Conservation (phyloP, 805 yeast genomes). For the Sungouiozyma intestinalis region DNA sequence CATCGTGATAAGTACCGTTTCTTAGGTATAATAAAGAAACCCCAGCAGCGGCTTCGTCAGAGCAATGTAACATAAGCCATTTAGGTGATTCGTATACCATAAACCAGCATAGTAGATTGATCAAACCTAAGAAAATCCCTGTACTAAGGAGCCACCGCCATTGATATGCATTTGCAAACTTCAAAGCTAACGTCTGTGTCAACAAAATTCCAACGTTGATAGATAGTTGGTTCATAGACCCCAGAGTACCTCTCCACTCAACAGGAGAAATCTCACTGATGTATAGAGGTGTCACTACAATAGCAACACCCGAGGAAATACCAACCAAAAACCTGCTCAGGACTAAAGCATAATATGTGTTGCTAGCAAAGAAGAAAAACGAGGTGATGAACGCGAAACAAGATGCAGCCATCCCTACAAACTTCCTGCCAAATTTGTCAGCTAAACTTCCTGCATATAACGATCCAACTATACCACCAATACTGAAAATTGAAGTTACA, state of each 20-base stretch:
- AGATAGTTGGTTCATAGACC: slow-evolving; percentile 82
- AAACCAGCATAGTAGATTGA: slow-evolving; percentile 36
- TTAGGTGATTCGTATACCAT: slow-evolving; percentile 68
- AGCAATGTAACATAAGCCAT: slow-evolving; percentile 44
- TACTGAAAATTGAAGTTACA: slow-evolving; percentile 65
- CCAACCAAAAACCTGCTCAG: slow-evolving; percentile 75
- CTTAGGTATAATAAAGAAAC: slow-evolving; percentile 29
- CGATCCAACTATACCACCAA: slow-evolving; percentile 79
- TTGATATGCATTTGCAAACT: slow-evolving; percentile 48
- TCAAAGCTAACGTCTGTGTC: slow-evolving; percentile 66
- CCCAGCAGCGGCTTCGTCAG: slow-evolving; percentile 30
- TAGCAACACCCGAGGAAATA: slow-evolving; percentile 74
- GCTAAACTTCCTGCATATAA: slow-evolving; percentile 55
- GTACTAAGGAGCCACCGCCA: slow-evolving; percentile 69
- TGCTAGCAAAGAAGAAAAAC: slow-evolving; percentile 42
- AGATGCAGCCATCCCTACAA: slow-evolving; percentile 42
- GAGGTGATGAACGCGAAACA: slow-evolving; percentile 51
- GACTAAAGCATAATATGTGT: slow-evolving; percentile 34
- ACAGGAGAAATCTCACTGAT: slow-evolving; percentile 74
- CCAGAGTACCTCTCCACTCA: slow-evolving; percentile 61
- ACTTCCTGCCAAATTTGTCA: slow-evolving; percentile 54
- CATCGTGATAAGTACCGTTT: slow-evolving; percentile 16
- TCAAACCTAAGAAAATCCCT: slow-evolving; percentile 45
- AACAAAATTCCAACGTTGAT: slow-evolving; percentile 76
- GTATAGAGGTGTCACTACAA: slow-evolving; percentile 76